These are phyloP conservation scores for Oryza rufipogon DNA, from an alignment of 176 grass and related monocot genomes.

Conservation along the genomic window DNA sequence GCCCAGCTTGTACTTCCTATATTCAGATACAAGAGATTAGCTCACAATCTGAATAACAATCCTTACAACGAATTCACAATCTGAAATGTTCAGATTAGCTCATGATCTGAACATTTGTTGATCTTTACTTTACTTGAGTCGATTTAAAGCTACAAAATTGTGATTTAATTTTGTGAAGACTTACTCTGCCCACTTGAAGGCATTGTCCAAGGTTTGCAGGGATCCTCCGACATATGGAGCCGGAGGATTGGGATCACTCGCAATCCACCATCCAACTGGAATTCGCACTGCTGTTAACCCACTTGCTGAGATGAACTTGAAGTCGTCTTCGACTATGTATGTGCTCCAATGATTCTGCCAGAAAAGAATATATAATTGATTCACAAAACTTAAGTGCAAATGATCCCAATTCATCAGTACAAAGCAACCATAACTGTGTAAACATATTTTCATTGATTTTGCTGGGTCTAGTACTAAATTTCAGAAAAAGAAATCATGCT, in stretches of 20 bases:
- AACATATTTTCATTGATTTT: background rate
- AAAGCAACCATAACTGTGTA: background rate
- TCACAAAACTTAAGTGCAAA: background rate
- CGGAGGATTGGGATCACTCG: slow-evolving; percentile 52
- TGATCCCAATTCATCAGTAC: background rate
- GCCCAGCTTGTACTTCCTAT: slow-evolving; percentile 55
- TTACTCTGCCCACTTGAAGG: slow-evolving; percentile 85
- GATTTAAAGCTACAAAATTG: background rate
- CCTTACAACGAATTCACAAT: background rate
- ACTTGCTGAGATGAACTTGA: slow-evolving; percentile 45
- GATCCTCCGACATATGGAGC: slow-evolving; percentile 63
- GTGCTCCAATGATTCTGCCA: slow-evolving; percentile 66
- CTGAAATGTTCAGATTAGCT: background rate
- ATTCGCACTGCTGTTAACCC: slow-evolving; percentile 61
- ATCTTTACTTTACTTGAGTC: background rate
- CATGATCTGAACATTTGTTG: background rate
- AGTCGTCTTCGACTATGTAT: slow-evolving; percentile 65
- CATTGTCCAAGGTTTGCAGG: slow-evolving; percentile 62
- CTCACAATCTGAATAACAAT: background rate
- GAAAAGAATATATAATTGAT: background rate
- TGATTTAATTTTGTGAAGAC: background rate
- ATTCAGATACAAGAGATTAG: too few species aligned
- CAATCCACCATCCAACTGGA: slow-evolving; percentile 83
- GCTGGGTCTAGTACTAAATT: background rate
- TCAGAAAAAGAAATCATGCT: background rate